Percentiles rank a stretch among this genome's conserved stretches.
These are phyloP conservation scores for Backusella sp. DNA, from an alignment of 192 early-diverging fungal species.

Conservation along the genomic window DNA sequence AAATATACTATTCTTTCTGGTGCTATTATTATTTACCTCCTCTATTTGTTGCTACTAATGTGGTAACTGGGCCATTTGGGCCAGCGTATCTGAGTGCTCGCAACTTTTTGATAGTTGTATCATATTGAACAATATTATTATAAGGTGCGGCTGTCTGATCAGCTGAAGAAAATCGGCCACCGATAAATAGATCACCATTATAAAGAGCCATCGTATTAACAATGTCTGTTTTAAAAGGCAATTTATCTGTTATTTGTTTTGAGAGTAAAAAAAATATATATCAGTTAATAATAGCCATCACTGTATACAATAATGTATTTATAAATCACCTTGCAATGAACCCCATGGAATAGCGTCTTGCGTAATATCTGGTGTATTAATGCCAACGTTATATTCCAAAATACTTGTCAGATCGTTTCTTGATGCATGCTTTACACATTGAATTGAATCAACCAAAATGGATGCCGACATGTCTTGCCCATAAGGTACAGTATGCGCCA, in stretches of 20 bases:
- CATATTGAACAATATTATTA: constrained; percentile 60
- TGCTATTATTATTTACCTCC: background rate
- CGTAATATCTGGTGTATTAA: background rate
- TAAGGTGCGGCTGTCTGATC: background rate
- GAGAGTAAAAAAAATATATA: background rate
- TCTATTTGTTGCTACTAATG: constrained; percentile 12
- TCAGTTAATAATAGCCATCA: background rate
- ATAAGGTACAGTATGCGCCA: constrained; percentile 8
- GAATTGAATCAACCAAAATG: constrained; percentile 26
- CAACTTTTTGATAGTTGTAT: constrained; percentile 19
- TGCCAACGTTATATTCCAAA: constrained; percentile 13
- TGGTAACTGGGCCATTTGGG: constrained; percentile 20
- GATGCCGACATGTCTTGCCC: background rate
- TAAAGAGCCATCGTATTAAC: constrained; percentile 45
- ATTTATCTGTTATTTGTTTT: constrained; percentile 37
- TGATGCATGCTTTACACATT: constrained; percentile 25
- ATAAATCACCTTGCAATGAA: constrained; percentile 13
- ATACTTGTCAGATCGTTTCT: constrained; percentile 16
- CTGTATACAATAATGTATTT: background rate
- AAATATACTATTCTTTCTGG: background rate
- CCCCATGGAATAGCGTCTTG: constrained; percentile 11
- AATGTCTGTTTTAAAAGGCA: constrained; percentile 28
- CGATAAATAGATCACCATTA: constrained; percentile 42
- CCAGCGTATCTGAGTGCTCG: background rate
- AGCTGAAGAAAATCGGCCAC: constrained; percentile 55